These are phyloP conservation scores for Penicillium odoratum DNA, from an alignment of 495 filamentous ascomycete genomes.

Conservation along the genomic window DNA sequence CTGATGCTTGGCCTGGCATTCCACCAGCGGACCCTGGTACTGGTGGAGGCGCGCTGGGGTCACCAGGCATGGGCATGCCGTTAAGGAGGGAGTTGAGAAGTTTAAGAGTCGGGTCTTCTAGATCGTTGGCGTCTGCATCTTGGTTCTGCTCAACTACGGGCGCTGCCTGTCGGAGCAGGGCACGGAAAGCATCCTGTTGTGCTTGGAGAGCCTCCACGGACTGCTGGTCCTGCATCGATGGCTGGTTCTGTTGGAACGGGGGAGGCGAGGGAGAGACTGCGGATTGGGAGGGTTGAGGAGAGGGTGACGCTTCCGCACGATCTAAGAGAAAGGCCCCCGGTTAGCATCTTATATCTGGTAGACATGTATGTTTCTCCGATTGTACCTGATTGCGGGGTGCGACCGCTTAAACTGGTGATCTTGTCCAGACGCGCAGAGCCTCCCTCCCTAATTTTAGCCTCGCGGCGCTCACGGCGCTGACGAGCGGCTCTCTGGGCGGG, in stretches of 20 bases:
- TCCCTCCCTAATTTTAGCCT: slow-evolving; percentile 85
- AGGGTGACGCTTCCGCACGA: slow-evolving; percentile 33
- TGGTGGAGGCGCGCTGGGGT: not conserved
- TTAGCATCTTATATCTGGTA: slow-evolving; percentile 15
- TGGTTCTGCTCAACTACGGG: slow-evolving; percentile 32
- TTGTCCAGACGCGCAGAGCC: slow-evolving; percentile 77
- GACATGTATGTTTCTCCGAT: not conserved
- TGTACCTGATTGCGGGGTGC: slow-evolving; percentile 50
- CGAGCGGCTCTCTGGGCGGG: slow-evolving; percentile 70
- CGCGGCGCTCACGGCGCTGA: slow-evolving; percentile 82
- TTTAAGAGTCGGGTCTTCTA: slow-evolving; percentile 61
- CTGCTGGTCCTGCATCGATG: slow-evolving; percentile 21
- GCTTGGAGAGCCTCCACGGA: slow-evolving; percentile 32
- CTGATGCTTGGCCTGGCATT: slow-evolving; percentile 23
- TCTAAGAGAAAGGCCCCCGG: slow-evolving; percentile 19
- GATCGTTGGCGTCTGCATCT: slow-evolving; percentile 25
- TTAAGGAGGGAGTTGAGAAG: slow-evolving; percentile 62
- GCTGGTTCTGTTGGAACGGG: slow-evolving; percentile 23
- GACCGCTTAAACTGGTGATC: slow-evolving; percentile 77
- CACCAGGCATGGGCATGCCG: slow-evolving; percentile 34
- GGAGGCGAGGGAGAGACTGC: slow-evolving; percentile 34
- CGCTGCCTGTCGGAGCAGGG: slow-evolving; percentile 39
- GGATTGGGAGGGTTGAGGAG: slow-evolving; percentile 34
- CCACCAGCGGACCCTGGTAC: slow-evolving; percentile 11
- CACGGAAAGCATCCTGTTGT: slow-evolving; percentile 47